Evolutionary conservation across 2,329 filamentous ascomycete genomes (phyloP).

Genomic region (Cladorrhinum sp.): DNA sequence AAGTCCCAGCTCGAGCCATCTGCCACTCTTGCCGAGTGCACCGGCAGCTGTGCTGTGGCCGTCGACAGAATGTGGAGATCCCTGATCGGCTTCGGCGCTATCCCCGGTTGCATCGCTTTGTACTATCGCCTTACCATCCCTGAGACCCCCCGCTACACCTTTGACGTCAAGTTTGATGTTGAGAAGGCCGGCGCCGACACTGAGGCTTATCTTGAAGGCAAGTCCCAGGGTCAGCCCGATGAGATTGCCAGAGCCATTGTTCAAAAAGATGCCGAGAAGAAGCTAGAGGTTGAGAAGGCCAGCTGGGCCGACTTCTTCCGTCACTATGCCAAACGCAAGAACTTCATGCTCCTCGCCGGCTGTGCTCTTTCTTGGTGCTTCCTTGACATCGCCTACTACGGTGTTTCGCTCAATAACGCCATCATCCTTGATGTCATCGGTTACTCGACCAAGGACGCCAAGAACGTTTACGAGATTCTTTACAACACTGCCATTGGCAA

Average conservation of each 20-base stretch:
- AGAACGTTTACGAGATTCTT: constrained; percentile 64
- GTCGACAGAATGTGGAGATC: constrained; percentile 88
- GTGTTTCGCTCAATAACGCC: constrained; percentile 72
- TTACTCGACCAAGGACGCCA: constrained; percentile 54
- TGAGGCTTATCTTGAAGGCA: constrained; percentile 69
- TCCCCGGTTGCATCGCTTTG: constrained; percentile 76
- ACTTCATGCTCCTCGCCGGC: constrained; percentile 58
- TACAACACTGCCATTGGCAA: constrained; percentile 76
- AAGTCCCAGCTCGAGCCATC: constrained; percentile 58
- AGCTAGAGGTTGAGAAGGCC: constrained; percentile 65
- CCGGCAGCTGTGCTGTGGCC: constrained; percentile 61
- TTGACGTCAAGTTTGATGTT: constrained; percentile 73
- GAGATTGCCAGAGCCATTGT: constrained; percentile 61
- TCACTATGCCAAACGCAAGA: constrained; percentile 70
- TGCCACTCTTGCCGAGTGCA: constrained; percentile 53
- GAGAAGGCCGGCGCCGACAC: constrained; percentile 71
- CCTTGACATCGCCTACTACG: constrained; percentile 61
- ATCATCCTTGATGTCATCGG: constrained; percentile 70
- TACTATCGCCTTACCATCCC: constrained; percentile 80
- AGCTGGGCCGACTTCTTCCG: constrained; percentile 67
- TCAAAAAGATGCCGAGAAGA: constrained; percentile 50
- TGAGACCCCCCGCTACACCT: constrained; percentile 84
- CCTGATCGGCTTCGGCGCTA: constrained; percentile 75
- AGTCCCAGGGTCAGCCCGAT: constrained; percentile 61
- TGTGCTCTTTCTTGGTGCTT: constrained; percentile 84